Evolutionary conservation across 345 rosid genomes (phyloP).

Genomic region (Lepidium didymum): DNA sequence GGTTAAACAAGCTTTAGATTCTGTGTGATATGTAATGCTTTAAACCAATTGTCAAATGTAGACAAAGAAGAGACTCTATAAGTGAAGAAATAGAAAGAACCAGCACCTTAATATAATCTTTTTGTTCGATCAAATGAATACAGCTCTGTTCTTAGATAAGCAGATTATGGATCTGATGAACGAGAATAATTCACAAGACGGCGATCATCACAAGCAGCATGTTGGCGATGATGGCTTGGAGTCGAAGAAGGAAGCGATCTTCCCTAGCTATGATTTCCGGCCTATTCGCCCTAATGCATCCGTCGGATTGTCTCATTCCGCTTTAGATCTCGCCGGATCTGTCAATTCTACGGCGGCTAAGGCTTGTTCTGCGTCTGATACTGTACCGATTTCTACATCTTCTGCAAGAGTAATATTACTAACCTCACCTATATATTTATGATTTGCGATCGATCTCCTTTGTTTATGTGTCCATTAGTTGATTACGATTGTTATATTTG

Average conservation of each 20-base stretch:
- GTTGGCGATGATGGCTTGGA: slow-evolving; percentile 28
- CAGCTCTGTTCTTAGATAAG: no score
- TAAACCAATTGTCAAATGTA: neutral
- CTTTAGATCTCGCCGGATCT: slow-evolving; percentile 37
- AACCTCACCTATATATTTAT: neutral
- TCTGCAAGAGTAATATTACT: slow-evolving; percentile 39
- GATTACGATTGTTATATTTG: neutral
- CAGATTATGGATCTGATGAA: slow-evolving; percentile 76
- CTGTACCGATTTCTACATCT: slow-evolving; percentile 26
- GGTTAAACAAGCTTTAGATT: neutral
- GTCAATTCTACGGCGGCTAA: slow-evolving; percentile 29
- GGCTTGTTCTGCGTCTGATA: slow-evolving; percentile 48
- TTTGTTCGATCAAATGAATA: slow-evolving; percentile 42
- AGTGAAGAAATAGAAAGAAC: no score
- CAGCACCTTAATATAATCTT: neutral
- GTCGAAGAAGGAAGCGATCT: slow-evolving; percentile 55
- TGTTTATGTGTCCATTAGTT: neutral
- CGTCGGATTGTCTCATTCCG: slow-evolving; percentile 37
- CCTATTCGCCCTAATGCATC: slow-evolving; percentile 53
- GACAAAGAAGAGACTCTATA: neutral
- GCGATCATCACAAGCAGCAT: slow-evolving; percentile 26
- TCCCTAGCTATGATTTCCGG: slow-evolving; percentile 86
- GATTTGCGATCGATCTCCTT: neutral
- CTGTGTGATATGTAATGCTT: neutral
- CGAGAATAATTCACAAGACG: slow-evolving; percentile 28